phyloP scores from a whole-genome alignment of 2,329 filamentous ascomycete genomes.

The Sclerotinia subarctica region DNA sequence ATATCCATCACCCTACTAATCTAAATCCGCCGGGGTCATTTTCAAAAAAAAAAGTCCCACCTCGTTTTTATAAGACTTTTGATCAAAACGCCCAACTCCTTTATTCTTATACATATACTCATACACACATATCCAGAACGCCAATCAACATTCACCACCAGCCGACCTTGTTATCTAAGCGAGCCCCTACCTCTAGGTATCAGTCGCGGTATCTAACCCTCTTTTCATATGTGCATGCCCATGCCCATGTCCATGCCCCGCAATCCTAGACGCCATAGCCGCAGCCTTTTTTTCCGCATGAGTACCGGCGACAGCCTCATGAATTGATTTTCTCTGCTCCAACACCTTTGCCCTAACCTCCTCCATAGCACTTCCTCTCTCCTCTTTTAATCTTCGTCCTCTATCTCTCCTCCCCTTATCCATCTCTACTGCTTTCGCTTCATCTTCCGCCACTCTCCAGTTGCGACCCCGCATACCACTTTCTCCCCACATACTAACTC shows the following conservation, averaged over 20 bases:
- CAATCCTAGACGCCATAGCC: neutral
- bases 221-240: neutral
- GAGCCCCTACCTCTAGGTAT: neutral
- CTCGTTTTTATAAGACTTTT: neutral
- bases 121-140: constrained; percentile 10
- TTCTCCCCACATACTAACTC: constrained; percentile 72
- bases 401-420: constrained; percentile 31
- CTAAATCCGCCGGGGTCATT: neutral
- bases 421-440: constrained; percentile 29
- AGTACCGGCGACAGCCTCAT: neutral
- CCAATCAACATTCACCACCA: neutral
- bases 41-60: neutral
- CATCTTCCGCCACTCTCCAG: constrained; percentile 35
- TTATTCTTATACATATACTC: constrained; percentile 1
- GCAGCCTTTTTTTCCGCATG: neutral
- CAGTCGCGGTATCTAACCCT: neutral
- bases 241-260: neutral
- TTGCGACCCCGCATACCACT: constrained; percentile 33
- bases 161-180: neutral
- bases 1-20: neutral
- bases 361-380: constrained; percentile 25
- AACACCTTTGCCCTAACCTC: constrained; percentile 23
- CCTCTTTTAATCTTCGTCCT: constrained; percentile 31
- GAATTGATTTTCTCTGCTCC: constrained; percentile 8
- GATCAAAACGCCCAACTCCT: neutral